Conservation (phyloP, 257 asterid genomes). For the Rubia yunnanensis region DNA sequence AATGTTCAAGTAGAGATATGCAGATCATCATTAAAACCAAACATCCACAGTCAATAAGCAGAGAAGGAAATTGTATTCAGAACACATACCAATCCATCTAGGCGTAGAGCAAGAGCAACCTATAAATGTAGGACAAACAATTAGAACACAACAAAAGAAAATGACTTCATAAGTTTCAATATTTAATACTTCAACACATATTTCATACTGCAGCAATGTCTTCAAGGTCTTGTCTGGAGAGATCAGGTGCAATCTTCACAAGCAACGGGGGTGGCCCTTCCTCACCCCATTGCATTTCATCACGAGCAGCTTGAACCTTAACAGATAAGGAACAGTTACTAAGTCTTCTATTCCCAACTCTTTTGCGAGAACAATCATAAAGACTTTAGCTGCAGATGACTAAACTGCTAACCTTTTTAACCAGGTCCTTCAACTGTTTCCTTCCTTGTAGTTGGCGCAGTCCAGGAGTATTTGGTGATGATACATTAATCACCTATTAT, state of each 20-base stretch:
- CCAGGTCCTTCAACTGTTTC: slow-evolving; percentile 93
- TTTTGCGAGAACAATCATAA: not conserved
- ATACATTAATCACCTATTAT: slow-evolving; percentile 73
- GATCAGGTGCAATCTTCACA: slow-evolving; percentile 94
- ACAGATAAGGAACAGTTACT: not conserved
- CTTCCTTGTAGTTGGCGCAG: slow-evolving; percentile 96
- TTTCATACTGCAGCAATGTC: slow-evolving; percentile 80
- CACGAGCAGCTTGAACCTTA: slow-evolving; percentile 97
- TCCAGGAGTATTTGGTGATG: slow-evolving; percentile 98
- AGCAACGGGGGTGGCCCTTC: slow-evolving; percentile 98
- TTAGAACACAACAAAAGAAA: slow-evolving; percentile 9
- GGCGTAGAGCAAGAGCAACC: slow-evolving; percentile 94
- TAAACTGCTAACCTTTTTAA: slow-evolving; percentile 57
- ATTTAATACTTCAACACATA: not conserved
- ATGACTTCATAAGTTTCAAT: slow-evolving; percentile 3
- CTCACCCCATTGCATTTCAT: slow-evolving; percentile 99
- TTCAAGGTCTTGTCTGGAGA: slow-evolving; percentile 92
- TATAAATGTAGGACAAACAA: slow-evolving; percentile 27
- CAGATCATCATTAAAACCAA: not conserved
- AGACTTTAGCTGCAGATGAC: not conserved
- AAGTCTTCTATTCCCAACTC: not conserved
- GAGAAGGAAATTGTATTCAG: not conserved
- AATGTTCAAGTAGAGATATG: not conserved
- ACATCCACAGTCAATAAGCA: not conserved
- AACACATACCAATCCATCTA: slow-evolving; percentile 84